Evolutionary conservation across 2,329 filamentous ascomycete species (phyloP), one percentile per base, ranked within the genome.

Genomic region (Pleomassaria siparia): DNA sequence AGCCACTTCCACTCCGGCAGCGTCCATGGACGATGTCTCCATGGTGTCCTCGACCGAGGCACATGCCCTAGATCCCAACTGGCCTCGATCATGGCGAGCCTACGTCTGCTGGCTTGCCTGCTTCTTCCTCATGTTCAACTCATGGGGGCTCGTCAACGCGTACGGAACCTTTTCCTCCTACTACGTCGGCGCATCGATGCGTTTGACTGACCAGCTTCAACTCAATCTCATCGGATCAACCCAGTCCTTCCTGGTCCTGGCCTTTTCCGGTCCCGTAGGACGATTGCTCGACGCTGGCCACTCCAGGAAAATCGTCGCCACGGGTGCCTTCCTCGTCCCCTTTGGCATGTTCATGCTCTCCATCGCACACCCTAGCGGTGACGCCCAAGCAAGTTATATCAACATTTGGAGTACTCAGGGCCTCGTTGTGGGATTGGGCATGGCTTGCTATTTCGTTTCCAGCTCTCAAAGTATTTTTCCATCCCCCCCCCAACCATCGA

Each of bases 401-500:
- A 55, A 71, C 6, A 75, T 77, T 20, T 76, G 74, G 74, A 59
- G 73, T 10, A 74, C 74, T 4, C 76, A 79, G 56, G 76, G 76
- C 3, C 56, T 79, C 30, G 58, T 78, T 29, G 69, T 70, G 21
- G 75, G 75, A 4, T 48, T 78, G 9, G 77, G 77, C 9, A 79
- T 79, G 76, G 70, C 74, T n/a, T 78, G 75, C 53, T 78, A 76
- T 60, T 79, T 79, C 53, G 76, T 79, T 4, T 72, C 72, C 20
- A 77, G 75, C 51, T 78, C 76, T 20, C 76, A 78, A 64, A 69
- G 75, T 77, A 69, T 47, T 71, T 60, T 12, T 22, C n/a, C 22
- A 18, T 1, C 5, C 1, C 18, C 22, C 40, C 5, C 29, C 4
- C 4, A 28, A 37, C 43, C 21, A 52, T n/a, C 8, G 29, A 12